Base-by-base conservation (phyloP, 257 asterid species). In the Solanum virginianum region DNA sequence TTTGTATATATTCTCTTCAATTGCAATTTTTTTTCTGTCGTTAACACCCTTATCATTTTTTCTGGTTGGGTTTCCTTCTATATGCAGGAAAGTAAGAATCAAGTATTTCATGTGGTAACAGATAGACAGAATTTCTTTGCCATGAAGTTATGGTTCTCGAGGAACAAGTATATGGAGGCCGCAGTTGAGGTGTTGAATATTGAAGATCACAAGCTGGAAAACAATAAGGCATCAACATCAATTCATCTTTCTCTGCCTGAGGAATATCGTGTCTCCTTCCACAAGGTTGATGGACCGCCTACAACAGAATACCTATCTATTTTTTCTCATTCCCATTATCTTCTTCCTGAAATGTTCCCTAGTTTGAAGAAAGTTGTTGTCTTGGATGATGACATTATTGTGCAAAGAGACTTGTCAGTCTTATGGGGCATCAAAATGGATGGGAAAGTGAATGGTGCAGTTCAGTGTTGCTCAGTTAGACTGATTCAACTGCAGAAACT, bases 351-450 rank as follows among this genome's bases (percentile, higher is more conserved):
- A 83, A 88, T 95, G 84, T 96, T 95, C 88, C 94, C 29, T 63
- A 89, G 89, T 57, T 88, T 96, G 90, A 90, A 91, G 88, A 95
- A 91, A 91, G 93, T 95, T 82, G 97, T 96, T 84, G 91, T 96
- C 87, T 92, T 96, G 94, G 97, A 91, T 80, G 98, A 95, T 93
- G 99, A 96, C 87, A 84, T 93, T 83, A 81, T 95, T 90, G 94
- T 95, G 83, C 99, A 96, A 93, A 91, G 91, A 70, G 99, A 96
- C 90, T 91, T 96, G 91, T 94, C 98, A 57, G 90, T 80, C 83
- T 94, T 96, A 85, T 96, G 99, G 99, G 89, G 92, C 89, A 83
- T 96, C 84, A 89, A 95, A 91, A 91, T 96, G 98, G 98, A 91
- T 63, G 97, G 91, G 85, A 96, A 95, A 88, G 98, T 94, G 85